Conservation (phyloP, 2,329 filamentous ascomycete genomes). For the Eutypella sp. region DNA sequence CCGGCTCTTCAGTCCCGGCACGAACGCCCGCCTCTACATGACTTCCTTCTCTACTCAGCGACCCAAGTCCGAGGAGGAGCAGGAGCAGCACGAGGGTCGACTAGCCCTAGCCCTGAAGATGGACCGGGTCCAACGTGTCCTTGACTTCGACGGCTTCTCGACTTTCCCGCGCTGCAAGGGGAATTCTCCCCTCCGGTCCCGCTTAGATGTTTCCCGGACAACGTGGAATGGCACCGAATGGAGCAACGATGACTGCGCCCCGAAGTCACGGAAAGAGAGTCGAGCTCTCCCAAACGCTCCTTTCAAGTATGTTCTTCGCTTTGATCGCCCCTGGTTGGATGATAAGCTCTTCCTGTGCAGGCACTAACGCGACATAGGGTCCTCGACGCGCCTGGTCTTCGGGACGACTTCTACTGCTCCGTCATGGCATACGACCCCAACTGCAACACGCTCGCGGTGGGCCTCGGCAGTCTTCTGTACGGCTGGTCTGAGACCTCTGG, state of each 20-base stretch:
- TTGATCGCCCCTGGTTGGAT: too few relatives aligned
- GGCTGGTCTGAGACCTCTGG: constrained; percentile 78
- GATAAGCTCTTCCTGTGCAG: too few relatives aligned
- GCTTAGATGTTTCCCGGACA: constrained; percentile 26
- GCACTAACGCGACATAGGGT: constrained; percentile 51
- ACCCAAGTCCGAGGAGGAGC: constrained; percentile 50
- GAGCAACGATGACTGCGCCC: constrained; percentile 22
- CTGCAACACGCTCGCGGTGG: constrained; percentile 74
- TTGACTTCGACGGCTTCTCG: constrained; percentile 45
- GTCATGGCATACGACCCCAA: constrained; percentile 78
- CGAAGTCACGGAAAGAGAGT: constrained; percentile 19
- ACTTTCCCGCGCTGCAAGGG: constrained; percentile 24
- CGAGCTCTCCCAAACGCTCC: constrained; percentile 63
- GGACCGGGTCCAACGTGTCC: constrained; percentile 61
- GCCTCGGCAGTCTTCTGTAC: constrained; percentile 73
- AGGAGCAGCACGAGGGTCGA: constrained; percentile 65
- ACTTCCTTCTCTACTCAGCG: constrained; percentile 42
- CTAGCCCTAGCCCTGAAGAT: constrained; percentile 79
- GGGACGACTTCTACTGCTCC: constrained; percentile 95
- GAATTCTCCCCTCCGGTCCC: constrained; percentile 14
- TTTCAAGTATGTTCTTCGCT: too few relatives aligned
- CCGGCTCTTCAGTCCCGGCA: constrained; percentile 61
- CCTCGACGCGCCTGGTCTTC: constrained; percentile 80
- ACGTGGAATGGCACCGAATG: constrained; percentile 40
- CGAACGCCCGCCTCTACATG: constrained; percentile 63